Percentiles rank a stretch among this genome's conserved stretches.
These are phyloP conservation scores for Microsporum ferrugineum DNA, from an alignment of 2,329 filamentous ascomycete species.

Conservation along the genomic window DNA sequence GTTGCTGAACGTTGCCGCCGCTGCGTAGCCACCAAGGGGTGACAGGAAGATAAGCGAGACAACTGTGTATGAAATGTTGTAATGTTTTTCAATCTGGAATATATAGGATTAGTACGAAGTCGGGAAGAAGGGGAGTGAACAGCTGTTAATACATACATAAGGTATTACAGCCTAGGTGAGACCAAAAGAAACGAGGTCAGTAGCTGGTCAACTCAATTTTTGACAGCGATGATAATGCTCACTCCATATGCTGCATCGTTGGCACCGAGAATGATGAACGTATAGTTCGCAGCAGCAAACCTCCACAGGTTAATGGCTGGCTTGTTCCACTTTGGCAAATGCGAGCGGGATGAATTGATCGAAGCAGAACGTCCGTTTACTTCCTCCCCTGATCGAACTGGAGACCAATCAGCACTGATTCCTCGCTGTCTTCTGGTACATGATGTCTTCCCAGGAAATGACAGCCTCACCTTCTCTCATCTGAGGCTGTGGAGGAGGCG, in stretches of 20 bases:
- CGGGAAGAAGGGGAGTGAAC: neutral
- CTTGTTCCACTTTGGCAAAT: conserved; percentile 51
- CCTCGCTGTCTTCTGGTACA: too few relatives aligned
- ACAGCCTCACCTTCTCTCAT: neutral
- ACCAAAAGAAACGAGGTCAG: conserved; percentile 2
- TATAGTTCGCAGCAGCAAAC: conserved; percentile 47
- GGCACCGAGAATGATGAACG: conserved; percentile 45
- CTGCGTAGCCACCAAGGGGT: conserved; percentile 37
- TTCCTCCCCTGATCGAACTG: neutral
- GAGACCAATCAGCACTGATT: neutral
- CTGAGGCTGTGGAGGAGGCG: neutral
- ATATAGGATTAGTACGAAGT: conserved; percentile 12
- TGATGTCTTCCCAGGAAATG: too few relatives aligned
- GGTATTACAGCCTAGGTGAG: conserved; percentile 35
- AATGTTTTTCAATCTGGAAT: conserved; percentile 32
- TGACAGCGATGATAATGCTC: conserved; percentile 17
- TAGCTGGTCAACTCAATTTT: neutral
- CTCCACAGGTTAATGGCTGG: conserved; percentile 48
- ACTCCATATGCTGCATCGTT: conserved; percentile 49
- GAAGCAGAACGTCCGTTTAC: neutral
- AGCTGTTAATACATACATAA: conserved; percentile 27
- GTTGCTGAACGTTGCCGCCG: conserved; percentile 35
- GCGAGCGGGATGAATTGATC: neutral
- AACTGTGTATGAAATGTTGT: conserved; percentile 35
- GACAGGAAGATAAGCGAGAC: conserved; percentile 40